Percentiles rank a stretch among this genome's conserved stretches.
Conservation (phyloP, 441 rosid genomes). For the Populus hybrid region DNA sequence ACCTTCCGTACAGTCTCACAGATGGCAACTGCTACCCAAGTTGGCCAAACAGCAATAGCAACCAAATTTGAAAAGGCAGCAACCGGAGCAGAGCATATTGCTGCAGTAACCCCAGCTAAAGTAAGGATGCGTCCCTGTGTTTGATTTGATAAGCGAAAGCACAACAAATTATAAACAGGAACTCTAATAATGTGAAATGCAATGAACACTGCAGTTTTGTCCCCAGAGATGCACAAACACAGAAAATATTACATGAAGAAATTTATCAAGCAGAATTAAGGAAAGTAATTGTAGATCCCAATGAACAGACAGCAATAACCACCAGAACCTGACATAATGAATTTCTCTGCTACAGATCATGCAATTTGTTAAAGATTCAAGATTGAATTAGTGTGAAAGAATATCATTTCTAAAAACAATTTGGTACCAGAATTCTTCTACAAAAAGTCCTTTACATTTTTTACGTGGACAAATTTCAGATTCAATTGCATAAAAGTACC, state of each 20-base stretch:
- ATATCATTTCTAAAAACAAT: neutral
- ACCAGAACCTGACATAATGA: neutral
- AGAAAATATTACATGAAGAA: neutral
- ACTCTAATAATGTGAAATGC: neutral
- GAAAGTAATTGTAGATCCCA: neutral
- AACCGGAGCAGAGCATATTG: conserved; percentile 33
- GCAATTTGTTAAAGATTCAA: neutral
- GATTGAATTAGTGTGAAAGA: neutral
- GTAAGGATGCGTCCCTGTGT: conserved; percentile 36
- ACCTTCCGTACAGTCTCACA: conserved; percentile 37
- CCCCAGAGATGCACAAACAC: neutral
- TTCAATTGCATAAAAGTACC: neutral
- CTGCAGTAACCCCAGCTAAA: conserved; percentile 28
- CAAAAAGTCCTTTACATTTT: neutral
- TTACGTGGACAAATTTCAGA: neutral
- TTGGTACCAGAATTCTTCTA: neutral
- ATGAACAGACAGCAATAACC: neutral
- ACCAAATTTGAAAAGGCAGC: conserved; percentile 28
- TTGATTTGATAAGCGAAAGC: conserved; percentile 15
- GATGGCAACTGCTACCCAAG: conserved; percentile 30
- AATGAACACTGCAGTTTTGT: neutral
- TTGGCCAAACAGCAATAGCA: conserved; percentile 32
- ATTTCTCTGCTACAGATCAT: neutral
- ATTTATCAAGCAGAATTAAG: too few relatives aligned
- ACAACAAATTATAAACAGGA: neutral